A percentile compares a stretch with the other conserved stretches of the same genome.
Evolutionary conservation across 352 stramenopile species (phyloP).

Genomic region (Phytophthora uliginosa): DNA sequence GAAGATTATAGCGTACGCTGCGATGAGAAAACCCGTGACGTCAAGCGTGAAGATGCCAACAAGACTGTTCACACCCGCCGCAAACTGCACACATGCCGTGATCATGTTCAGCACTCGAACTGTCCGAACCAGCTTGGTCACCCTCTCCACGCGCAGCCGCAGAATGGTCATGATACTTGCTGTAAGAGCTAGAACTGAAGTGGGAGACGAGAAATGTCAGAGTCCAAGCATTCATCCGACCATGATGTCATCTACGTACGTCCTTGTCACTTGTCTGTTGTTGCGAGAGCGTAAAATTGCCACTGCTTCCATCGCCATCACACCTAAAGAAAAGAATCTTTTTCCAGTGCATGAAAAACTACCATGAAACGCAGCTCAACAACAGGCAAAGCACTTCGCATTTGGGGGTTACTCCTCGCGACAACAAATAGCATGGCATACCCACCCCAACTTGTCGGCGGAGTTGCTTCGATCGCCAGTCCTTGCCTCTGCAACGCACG

Average conservation of each 20-base stretch:
- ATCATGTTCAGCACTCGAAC: constrained; percentile 56
- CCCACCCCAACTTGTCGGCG: constrained; percentile 7
- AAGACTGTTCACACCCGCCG: constrained; percentile 54
- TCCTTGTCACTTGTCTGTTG: background rate
- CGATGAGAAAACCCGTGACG: constrained; percentile 53
- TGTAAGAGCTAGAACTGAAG: background rate
- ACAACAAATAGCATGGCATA: background rate
- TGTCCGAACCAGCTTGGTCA: constrained; percentile 36
- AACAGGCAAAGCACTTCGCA: constrained; percentile 15
- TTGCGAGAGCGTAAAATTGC: background rate
- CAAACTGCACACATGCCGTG: constrained; percentile 50
- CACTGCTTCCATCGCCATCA: background rate
- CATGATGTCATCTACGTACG: background rate
- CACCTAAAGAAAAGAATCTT: constrained; percentile 1
- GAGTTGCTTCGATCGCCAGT: too few species aligned
- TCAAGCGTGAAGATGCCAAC: constrained; percentile 51
- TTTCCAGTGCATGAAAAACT: background rate
- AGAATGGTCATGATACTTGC: constrained; percentile 14
- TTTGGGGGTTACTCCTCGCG: constrained; percentile 6
- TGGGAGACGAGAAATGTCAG: background rate
- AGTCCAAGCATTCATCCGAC: background rate
- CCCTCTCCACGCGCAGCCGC: constrained; percentile 32
- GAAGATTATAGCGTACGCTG: constrained; percentile 61
- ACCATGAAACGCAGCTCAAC: constrained; percentile 7
- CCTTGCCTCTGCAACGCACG: background rate